Evolutionary conservation across 2,329 filamentous ascomycete genomes (phyloP).

Genomic region (Ilyonectria sp.): DNA sequence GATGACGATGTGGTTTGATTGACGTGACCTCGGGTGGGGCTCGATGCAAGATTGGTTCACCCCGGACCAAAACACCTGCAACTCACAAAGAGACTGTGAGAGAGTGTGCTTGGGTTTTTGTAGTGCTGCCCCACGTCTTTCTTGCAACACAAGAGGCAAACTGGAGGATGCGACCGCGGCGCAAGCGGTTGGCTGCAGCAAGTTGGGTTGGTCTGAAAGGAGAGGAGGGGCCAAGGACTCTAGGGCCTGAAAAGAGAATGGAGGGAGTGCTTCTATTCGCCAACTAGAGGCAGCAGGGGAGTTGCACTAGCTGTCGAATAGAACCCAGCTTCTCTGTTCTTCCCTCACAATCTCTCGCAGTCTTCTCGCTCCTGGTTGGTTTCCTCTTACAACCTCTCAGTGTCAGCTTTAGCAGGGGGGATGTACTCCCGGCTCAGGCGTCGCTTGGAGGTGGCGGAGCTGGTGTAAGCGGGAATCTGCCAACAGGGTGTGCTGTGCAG

Average conservation of each 20-base stretch:
- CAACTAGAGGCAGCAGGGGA: neutral
- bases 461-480: conserved; percentile 19
- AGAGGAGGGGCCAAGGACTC: neutral
- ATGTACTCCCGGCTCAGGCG: neutral
- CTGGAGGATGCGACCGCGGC: neutral
- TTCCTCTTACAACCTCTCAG: neutral
- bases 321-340: neutral
- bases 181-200: conserved; percentile 3
- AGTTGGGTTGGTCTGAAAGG: neutral
- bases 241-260: neutral
- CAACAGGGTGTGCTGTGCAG: neutral
- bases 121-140: neutral
- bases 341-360: neutral
- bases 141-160: conserved; percentile 10
- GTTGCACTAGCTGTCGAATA: neutral
- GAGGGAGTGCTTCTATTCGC: conserved; percentile 6
- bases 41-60: conserved; percentile 23
- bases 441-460: neutral
- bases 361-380: neutral
- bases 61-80: conserved; percentile 5
- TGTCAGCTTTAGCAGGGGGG: neutral
- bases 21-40: conserved; percentile 45
- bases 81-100: conserved; percentile 2
- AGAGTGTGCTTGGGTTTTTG: neutral
- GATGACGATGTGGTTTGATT: conserved; percentile 45